Conservation (phyloP, 1,139 yeast species). For the Lizanozyma gosingica region DNA sequence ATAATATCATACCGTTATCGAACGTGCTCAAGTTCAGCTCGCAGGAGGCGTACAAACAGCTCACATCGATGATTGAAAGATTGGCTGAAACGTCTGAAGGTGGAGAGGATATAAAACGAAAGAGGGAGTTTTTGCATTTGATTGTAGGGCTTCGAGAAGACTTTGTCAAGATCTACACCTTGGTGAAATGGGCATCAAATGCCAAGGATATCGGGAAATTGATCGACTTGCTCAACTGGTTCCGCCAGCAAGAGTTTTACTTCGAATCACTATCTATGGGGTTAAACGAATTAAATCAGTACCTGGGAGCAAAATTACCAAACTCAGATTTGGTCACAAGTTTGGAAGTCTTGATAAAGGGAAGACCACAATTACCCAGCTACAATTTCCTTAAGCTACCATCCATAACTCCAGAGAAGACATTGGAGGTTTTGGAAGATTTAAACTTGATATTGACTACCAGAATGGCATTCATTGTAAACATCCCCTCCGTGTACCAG, state of each 20-base stretch:
- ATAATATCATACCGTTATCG: constrained; percentile 59
- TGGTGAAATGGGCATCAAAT: constrained; percentile 78
- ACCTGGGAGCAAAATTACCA: constrained; percentile 80
- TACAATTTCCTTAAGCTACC: constrained; percentile 48
- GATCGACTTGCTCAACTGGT: constrained; percentile 83
- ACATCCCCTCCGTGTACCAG: constrained; percentile 55
- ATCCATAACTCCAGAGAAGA: constrained; percentile 45
- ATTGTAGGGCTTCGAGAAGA: constrained; percentile 6
- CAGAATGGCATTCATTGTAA: constrained; percentile 59
- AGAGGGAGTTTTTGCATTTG: constrained; percentile 4
- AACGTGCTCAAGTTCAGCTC: constrained; percentile 51
- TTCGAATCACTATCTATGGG: constrained; percentile 54
- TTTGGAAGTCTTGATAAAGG: constrained; percentile 70
- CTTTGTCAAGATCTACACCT: constrained; percentile 71
- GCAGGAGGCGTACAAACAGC: constrained; percentile 55
- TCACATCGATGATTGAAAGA: constrained; percentile 16
- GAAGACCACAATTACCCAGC: constrained; percentile 69
- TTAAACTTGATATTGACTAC: constrained; percentile 68
- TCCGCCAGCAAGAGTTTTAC: constrained; percentile 65
- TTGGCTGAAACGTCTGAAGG: constrained; percentile 4
- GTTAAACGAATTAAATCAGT: constrained; percentile 49
- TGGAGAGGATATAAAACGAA: constrained; percentile 4
- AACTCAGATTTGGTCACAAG: constrained; percentile 85
- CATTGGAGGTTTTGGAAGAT: constrained; percentile 56
- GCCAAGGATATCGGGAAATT: constrained; percentile 62